Evolutionary conservation across 768 basidiomycete genomes (phyloP), one percentile per base, ranked within the genome.

Genomic region (Pholiota microspora): DNA sequence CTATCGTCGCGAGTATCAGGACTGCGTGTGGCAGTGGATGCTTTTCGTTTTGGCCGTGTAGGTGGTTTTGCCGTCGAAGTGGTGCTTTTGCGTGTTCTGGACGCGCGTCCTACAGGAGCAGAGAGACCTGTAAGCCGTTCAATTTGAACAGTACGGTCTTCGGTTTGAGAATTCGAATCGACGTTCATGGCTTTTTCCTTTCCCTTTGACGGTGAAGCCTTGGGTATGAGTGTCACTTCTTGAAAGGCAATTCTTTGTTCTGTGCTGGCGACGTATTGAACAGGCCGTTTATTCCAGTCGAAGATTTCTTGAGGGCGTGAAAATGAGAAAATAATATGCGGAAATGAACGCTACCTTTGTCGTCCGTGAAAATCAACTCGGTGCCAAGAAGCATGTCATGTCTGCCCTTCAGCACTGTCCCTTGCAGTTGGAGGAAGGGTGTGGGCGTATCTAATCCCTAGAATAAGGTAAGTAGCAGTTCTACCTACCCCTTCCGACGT

Each of bases 371-470:
- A 16, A 92, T 63, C 23, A 93, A 69, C 62, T 93, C 90, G 0
- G 88, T 87, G 2, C 91, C 91, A 2, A 92, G 71, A 3, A 92
- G 74, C 15, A 73, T 64, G 53, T 88, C 82, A 56, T 91, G 84
- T 32, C 75, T 71, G 0, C 91, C 91, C 66, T 84, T 84, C 58
- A 92, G 77, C 16, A 90, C 76, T 1, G 87, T 86, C 2, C 89
- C 89, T 4, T 86, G 84, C 0, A 92, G 74, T 59, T 93, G 91
- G 18, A 93, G 68, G 59, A 83, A 90, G 0, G 91, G 90, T 0
- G 82, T 86, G 0, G 88, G 81, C 0, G 88, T 88, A 63, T 93
- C 89, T 21, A 92, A 67, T 1, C 89, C 90, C 91, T 89, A 59
- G 13, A 23, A 44, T 16, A 40, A 24, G 15, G 40, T 44, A 12